Evolutionary conservation across 352 stramenopile species (phyloP).

Genomic region (Phytophthora crassamura): DNA sequence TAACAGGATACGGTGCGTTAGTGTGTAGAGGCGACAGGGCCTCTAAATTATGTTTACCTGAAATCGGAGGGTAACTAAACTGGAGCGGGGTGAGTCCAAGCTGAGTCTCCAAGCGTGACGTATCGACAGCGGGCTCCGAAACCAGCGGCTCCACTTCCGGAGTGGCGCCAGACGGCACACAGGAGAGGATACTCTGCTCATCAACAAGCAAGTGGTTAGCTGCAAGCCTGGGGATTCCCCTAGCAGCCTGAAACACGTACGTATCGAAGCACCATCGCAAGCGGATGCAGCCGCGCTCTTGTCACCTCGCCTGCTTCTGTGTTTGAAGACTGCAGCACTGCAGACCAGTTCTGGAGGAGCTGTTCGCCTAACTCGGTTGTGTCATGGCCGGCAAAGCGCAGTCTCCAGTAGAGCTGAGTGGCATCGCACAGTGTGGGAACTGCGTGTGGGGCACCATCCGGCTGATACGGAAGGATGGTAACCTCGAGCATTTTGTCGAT

Average conservation of each 20-base stretch:
- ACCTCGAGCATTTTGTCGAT: constrained; percentile 84
- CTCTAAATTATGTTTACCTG: constrained; percentile 21
- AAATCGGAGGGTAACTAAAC: constrained; percentile 59
- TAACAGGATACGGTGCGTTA: neutral
- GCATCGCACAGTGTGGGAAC: constrained; percentile 68
- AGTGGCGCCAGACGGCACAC: constrained; percentile 38
- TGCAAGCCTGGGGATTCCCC: neutral
- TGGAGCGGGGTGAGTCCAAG: constrained; percentile 55
- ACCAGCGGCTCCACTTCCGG: constrained; percentile 28
- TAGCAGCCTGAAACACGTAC: constrained; percentile 39
- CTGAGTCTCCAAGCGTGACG: constrained; percentile 43
- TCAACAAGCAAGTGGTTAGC: constrained; percentile 10
- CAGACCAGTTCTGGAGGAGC: constrained; percentile 62
- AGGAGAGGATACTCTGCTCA: constrained; percentile 67
- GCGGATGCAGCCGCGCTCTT: constrained; percentile 48
- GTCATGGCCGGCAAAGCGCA: constrained; percentile 80
- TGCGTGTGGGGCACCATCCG: constrained; percentile 49
- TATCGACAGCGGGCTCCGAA: constrained; percentile 45
- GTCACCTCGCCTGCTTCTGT: constrained; percentile 20
- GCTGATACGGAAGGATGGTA: constrained; percentile 65
- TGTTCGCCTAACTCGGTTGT: constrained; percentile 59
- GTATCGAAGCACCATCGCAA: constrained; percentile 63
- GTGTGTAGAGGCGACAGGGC: no score
- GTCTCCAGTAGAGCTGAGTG: constrained; percentile 86
- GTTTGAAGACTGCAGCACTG: constrained; percentile 30